Conservation (phyloP, 345 rosid species). For the Toxicodendron radicans region DNA sequence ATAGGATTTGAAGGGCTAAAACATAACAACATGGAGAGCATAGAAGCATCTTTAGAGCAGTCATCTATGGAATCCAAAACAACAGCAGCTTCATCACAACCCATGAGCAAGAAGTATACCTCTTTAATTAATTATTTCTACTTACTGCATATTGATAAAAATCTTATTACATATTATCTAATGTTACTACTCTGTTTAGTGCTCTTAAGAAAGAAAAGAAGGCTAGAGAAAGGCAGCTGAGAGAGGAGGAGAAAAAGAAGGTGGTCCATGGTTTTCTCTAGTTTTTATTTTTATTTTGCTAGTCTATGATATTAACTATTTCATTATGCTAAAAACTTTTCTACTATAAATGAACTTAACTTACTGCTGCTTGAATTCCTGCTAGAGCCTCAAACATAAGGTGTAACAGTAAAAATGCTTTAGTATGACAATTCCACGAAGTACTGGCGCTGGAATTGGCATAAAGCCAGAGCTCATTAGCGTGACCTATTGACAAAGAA, state of each 20-base stretch:
- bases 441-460: too few relatives aligned
- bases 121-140: not conserved
- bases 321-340: too few relatives aligned
- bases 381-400: too few relatives aligned
- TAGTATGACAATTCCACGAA: too few relatives aligned
- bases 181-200: not conserved
- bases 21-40: not conserved
- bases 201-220: not conserved
- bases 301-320: too few relatives aligned
- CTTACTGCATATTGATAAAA: not conserved
- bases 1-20: not conserved
- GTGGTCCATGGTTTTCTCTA: not conserved
- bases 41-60: not conserved
- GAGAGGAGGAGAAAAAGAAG: not conserved
- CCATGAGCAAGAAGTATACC: not conserved
- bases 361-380: too few relatives aligned
- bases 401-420: too few relatives aligned
- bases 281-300: not conserved
- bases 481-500: too few relatives aligned
- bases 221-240: not conserved
- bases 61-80: constrained; percentile 1
- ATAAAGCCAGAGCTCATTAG: too few relatives aligned
- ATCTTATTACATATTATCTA: too few relatives aligned
- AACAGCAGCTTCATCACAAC: constrained; percentile 2
- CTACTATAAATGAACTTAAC: too few relatives aligned